A percentile compares a stretch with the other conserved stretches of the same genome.
Conservation (phyloP, 2,329 filamentous ascomycete species). For the Ilyonectria robusta region DNA sequence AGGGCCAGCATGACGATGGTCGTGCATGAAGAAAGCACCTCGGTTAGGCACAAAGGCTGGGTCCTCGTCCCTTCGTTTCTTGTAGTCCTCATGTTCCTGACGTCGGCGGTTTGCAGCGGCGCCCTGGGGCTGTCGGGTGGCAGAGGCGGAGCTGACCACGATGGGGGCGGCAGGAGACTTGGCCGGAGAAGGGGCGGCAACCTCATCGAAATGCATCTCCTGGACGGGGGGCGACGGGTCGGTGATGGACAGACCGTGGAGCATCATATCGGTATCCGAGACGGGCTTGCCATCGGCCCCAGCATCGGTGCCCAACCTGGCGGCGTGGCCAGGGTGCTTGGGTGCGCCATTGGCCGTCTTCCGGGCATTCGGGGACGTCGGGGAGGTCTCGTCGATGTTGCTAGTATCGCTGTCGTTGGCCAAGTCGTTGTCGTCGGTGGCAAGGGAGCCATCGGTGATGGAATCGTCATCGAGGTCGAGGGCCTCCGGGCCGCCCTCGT, state of each 20-base stretch:
- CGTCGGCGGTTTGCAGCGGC: conserved; percentile 78
- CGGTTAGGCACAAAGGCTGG: conserved; percentile 95
- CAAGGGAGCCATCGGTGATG: conserved; percentile 73
- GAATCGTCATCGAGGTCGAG: conserved; percentile 76
- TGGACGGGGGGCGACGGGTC: conserved; percentile 58
- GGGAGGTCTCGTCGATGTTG: conserved; percentile 70
- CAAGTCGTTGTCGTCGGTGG: conserved; percentile 73
- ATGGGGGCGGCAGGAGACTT: conserved; percentile 64
- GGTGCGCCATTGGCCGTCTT: conserved; percentile 60
- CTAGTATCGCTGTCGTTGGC: conserved; percentile 76
- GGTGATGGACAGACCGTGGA: conserved; percentile 66
- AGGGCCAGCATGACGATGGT: conserved; percentile 85
- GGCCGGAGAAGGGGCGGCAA: conserved; percentile 52
- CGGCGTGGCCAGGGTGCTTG: conserved; percentile 52
- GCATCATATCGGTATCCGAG: conserved; percentile 72
- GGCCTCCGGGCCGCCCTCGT: conserved; percentile 71
- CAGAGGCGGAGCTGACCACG: conserved; percentile 68
- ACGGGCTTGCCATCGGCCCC: conserved; percentile 52
- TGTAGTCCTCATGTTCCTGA: conserved; percentile 92
- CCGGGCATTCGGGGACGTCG: conserved; percentile 60
- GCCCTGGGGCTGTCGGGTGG: conserved; percentile 64
- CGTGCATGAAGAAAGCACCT: conserved; percentile 97
- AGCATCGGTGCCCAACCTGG: conserved; percentile 55
- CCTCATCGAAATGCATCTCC: conserved; percentile 65
- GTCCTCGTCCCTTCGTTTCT: conserved; percentile 88